Base-by-base conservation (phyloP, 805 yeast species). In the Alloascoidea hylecoeti region DNA sequence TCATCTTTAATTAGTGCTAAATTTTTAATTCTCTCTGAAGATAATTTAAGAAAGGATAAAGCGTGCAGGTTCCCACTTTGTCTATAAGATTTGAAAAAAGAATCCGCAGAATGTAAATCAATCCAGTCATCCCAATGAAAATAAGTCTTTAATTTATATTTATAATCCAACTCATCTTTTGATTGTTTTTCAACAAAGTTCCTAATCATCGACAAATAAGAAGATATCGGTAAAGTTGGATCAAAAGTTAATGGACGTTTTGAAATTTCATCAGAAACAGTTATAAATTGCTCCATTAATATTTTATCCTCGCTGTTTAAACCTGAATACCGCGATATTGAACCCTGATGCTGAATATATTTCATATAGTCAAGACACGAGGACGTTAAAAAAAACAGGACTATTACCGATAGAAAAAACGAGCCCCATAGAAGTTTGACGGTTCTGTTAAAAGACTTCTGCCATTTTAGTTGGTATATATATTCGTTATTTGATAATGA, bases 51-150 rank as follows among this genome's bases (percentile, higher is more conserved):
- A n/a, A n/a, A n/a, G n/a, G n/a, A n/a, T n/a, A n/a, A n/a, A n/a
- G n/a, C n/a, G n/a, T n/a, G n/a, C n/a, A n/a, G n/a, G n/a, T 23
- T 23, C n/a, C 30, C 30, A 23, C 13, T 9, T n/a, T n/a, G n/a
- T n/a, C n/a, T 23, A n/a, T 23, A 23, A 23, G 30, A 23, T 23
- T 23, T n/a, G n/a, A 23, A 23, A n/a, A 23, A 23, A 23, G n/a
- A 9, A n/a, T 23, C 13, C 13, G 30, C 30, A 9, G 30, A 23
- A 23, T 9, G n/a, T n/a, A 23, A n/a, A n/a, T 23, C 30, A 9
- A 23, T 23, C 30, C 30, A 23, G n/a, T 23, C 30, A n/a, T 23
- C 30, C 30, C 30, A 23, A 23, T 23, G 30, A n/a, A 23, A 23
- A 9, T 9, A 9, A 9, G 30, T 23, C n/a, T 23, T 23, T n/a